phyloP scores from a whole-genome alignment of 371 early-diverging fungal genomes.

The Mortierella sp. region DNA sequence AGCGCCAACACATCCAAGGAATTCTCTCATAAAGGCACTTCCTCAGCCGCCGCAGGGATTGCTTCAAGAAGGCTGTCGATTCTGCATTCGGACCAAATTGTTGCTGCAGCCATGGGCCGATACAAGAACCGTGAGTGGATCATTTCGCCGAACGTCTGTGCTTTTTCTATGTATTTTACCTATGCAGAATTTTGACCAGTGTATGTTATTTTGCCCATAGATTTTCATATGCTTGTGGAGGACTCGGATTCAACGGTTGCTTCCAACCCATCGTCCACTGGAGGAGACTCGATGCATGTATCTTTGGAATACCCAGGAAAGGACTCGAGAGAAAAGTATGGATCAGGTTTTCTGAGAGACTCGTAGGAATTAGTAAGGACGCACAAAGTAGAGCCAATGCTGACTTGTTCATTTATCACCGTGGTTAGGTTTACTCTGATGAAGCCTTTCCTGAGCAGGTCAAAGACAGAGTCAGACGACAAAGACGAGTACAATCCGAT shows the following conservation, averaged over 20 bases:
- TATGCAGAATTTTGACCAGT: background rate
- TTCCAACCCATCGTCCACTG: constrained; percentile 56
- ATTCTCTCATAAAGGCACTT: constrained; percentile 3
- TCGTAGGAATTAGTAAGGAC: background rate
- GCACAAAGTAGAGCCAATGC: too few species aligned
- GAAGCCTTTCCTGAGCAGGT: constrained; percentile 55
- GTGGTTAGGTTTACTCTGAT: constrained; percentile 39
- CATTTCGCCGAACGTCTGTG: background rate
- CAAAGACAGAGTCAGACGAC: constrained; percentile 64
- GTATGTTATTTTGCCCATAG: constrained; percentile 1
- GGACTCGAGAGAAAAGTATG: constrained; percentile 58
- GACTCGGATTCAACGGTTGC: constrained; percentile 58
- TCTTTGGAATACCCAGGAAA: constrained; percentile 61
- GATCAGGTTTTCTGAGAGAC: background rate
- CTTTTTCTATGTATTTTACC: background rate
- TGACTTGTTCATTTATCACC: background rate
- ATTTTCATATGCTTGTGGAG: constrained; percentile 54
- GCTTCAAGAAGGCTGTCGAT: constrained; percentile 53
- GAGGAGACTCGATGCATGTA: constrained; percentile 55
- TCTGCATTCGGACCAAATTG: constrained; percentile 67
- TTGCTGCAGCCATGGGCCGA: constrained; percentile 59
- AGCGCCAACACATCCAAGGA: constrained; percentile 7
- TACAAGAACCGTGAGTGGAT: constrained; percentile 64
- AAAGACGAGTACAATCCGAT: constrained; percentile 88
- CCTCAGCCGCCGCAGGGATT: constrained; percentile 3